phyloP scores from a whole-genome alignment of 2,329 filamentous ascomycete genomes.

The Colletotrichum orchidophilum region DNA sequence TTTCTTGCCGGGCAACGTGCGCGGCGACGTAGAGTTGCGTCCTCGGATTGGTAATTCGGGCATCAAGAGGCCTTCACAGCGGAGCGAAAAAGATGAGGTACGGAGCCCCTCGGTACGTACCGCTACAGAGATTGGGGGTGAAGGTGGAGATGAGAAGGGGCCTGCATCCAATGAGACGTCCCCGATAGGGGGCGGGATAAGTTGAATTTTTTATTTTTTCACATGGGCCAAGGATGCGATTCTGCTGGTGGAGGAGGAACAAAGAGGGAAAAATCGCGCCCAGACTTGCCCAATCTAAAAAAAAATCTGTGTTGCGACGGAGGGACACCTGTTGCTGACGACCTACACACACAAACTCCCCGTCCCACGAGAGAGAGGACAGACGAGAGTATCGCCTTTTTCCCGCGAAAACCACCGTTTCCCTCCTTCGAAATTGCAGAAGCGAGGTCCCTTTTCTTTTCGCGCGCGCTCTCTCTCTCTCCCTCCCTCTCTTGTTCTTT shows the following conservation, averaged over 20 bases:
- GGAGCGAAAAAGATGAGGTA: conserved; percentile 30
- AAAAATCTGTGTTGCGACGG: conserved; percentile 28
- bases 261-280: conserved; percentile 24
- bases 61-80: conserved; percentile 19
- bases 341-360: conserved; percentile 19
- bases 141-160: background rate
- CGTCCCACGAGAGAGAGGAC: conserved; percentile 31
- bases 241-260: conserved; percentile 30
- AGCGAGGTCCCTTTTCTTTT: conserved; percentile 11
- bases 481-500: background rate
- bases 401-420: background rate
- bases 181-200: conserved; percentile 26
- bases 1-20: background rate
- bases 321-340: conserved; percentile 9
- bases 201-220: conserved; percentile 20
- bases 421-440: conserved; percentile 30
- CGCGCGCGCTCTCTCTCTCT: background rate
- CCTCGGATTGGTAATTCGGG: conserved; percentile 28
- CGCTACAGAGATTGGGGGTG: conserved; percentile 3
- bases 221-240: conserved; percentile 36
- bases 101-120: conserved; percentile 26
- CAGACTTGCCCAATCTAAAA: conserved; percentile 29
- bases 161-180: background rate
- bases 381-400: conserved; percentile 24
- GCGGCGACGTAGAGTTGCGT: background rate